phyloP scores from a whole-genome alignment of 2,329 filamentous ascomycete species.

The Blastomyces emzantsi region DNA sequence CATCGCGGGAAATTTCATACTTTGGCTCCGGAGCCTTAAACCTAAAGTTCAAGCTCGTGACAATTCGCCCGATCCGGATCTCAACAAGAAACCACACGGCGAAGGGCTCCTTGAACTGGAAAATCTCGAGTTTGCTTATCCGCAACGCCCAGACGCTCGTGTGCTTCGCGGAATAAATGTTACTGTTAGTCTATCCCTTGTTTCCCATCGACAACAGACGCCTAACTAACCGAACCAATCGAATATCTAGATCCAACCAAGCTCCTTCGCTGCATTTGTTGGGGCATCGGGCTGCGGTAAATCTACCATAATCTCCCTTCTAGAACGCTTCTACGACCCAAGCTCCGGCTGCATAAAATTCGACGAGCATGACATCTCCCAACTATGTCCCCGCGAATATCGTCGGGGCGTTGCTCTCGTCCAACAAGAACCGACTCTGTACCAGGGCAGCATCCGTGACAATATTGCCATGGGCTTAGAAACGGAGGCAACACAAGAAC shows the following conservation, averaged over 20 bases:
- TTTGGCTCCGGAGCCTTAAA: slow-evolving; percentile 36
- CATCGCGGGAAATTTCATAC: slow-evolving; percentile 44
- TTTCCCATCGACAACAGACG: not conserved
- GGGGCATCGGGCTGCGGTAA: slow-evolving; percentile 53
- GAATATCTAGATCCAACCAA: slow-evolving; percentile 32
- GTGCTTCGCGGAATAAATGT: slow-evolving; percentile 26
- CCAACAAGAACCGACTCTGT: slow-evolving; percentile 64
- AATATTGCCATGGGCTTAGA: slow-evolving; percentile 54
- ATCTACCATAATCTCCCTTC: slow-evolving; percentile 56
- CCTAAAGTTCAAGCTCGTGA: slow-evolving; percentile 7
- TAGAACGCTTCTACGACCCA: slow-evolving; percentile 61
- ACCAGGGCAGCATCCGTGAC: slow-evolving; percentile 59
- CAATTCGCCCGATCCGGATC: slow-evolving; percentile 28
- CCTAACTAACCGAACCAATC: not conserved
- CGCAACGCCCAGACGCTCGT: slow-evolving; percentile 20
- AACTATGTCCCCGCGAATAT: slow-evolving; percentile 53
- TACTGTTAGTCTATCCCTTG: slow-evolving; percentile 5
- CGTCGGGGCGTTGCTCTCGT: slow-evolving; percentile 60
- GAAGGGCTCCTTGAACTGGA: slow-evolving; percentile 34
- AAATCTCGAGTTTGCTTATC: slow-evolving; percentile 36
- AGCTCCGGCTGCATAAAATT: slow-evolving; percentile 50
- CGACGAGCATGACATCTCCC: slow-evolving; percentile 52
- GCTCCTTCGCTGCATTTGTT: slow-evolving; percentile 47
- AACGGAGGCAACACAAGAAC: slow-evolving; percentile 22
- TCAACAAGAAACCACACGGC: slow-evolving; percentile 26